A percentile compares a stretch with the other conserved stretches of the same genome.
Conservation (phyloP, 495 filamentous ascomycete species). For the Acidomyces sp. region DNA sequence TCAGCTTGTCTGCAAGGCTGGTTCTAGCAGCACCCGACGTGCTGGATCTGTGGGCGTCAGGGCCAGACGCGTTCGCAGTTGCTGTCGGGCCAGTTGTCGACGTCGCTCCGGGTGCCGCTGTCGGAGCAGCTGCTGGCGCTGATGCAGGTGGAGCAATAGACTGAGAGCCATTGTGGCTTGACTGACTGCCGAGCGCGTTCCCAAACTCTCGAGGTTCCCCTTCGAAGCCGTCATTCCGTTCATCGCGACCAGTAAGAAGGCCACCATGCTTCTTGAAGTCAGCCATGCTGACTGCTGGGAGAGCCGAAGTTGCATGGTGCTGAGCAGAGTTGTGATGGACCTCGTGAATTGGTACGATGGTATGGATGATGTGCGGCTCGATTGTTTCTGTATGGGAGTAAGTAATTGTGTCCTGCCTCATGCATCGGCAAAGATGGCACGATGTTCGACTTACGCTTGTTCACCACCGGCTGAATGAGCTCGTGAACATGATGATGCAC, state of each 20-base stretch:
- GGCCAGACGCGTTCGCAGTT: background rate
- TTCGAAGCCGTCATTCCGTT: constrained; percentile 42
- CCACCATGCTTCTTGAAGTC: constrained; percentile 49
- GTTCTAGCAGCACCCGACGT: background rate
- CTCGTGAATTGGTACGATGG: constrained; percentile 55
- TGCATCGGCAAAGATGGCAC: background rate
- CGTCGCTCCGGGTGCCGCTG: no score
- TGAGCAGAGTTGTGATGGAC: constrained; percentile 40
- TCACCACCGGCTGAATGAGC: constrained; percentile 51
- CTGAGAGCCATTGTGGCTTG: no score
- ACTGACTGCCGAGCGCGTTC: constrained; percentile 24
- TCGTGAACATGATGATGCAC: constrained; percentile 49
- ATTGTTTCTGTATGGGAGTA: constrained; percentile 36
- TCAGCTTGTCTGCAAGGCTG: no score
- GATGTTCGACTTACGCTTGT: constrained; percentile 32
- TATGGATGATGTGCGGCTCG: constrained; percentile 52
- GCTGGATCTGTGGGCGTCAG: background rate
- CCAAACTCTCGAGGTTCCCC: constrained; percentile 41
- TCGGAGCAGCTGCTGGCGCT: no score
- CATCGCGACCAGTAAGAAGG: constrained; percentile 39
- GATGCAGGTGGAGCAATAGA: no score
- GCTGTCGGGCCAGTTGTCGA: background rate
- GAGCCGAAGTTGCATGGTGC: constrained; percentile 41
- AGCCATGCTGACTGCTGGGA: constrained; percentile 47
- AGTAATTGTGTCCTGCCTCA: no score